Evolutionary conservation across 345 rosid genomes (phyloP), one percentile per base, ranked within the genome.

Genomic region (Reutealis trisperma): DNA sequence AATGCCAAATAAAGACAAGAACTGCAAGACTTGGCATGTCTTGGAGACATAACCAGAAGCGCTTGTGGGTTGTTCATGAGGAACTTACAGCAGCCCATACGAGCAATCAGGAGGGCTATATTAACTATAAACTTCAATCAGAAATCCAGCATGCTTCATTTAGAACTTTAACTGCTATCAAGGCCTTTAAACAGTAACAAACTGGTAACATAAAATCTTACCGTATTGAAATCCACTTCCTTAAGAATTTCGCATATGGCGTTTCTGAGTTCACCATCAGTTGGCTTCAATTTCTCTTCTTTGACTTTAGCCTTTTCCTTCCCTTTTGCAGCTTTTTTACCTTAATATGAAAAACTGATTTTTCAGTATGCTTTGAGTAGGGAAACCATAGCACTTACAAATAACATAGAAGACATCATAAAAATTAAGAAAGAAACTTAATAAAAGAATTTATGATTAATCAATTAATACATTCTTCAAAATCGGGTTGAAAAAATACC

Each of bases 151-250:
- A 52, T 11, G 41, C 27, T 41, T 42, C 49, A 30, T 32, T 54
- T 75, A 5, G 49, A 7, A 15, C n/a, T 64, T 75, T 52, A 32
- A 34, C 25, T 42, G 37, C 55, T 62, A 16, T 8, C 3, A 8
- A 47, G 27, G 30, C 42, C 22, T 10, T 10, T 19, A 30, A 25
- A 2, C n/a, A 58, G 72, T 3, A 44, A 54, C 19, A 25, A 16
- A 49, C 15, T 14, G 25, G 59, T 24, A 55, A 61, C 22, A 63
- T 72, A 16, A 71, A 59, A 75, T 79, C 94, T 80, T 75, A 94
- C 97, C 70, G 94, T 94, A 75, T 90, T 91, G 81, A 94, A 94
- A 84, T 94, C 97, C 79, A 94, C 97, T 70, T 84, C 86, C 79
- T 89, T 89, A n/a, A 94, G 90, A 82, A 89, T 92, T 83, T 87